phyloP scores from a whole-genome alignment of 805 yeast species.

The Wickerhamomyces xylosicus region DNA sequence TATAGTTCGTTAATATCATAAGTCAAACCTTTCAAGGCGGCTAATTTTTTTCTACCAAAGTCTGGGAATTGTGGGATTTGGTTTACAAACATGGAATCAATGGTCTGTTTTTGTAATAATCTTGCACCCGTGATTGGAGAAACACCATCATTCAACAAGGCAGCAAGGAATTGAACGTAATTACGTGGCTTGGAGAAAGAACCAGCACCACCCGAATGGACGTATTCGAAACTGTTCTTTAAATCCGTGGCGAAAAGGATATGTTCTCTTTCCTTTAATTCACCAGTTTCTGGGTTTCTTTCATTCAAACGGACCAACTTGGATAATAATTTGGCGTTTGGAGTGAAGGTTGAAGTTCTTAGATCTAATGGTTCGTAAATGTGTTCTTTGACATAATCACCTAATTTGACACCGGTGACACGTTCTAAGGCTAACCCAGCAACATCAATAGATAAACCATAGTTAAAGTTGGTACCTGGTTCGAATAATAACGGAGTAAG shows the following conservation, averaged over 20 bases:
- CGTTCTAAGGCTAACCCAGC: slow-evolving; percentile 24
- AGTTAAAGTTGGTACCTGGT: slow-evolving; percentile 27
- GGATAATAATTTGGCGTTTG: slow-evolving; percentile 10
- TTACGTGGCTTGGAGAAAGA: slow-evolving; percentile 29
- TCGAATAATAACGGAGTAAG: slow-evolving; percentile 22
- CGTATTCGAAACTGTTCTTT: background rate
- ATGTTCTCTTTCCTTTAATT: slow-evolving; percentile 6
- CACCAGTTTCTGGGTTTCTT: slow-evolving; percentile 12
- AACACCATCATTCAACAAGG: slow-evolving; percentile 31
- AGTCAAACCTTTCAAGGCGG: slow-evolving; percentile 7
- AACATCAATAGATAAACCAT: slow-evolving; percentile 28
- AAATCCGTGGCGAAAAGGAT: slow-evolving; percentile 4
- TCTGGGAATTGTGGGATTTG: slow-evolving; percentile 22
- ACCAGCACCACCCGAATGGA: slow-evolving; percentile 35
- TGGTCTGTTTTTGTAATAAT: slow-evolving; percentile 23
- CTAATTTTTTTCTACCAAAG: slow-evolving; percentile 12
- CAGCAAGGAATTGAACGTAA: slow-evolving; percentile 27
- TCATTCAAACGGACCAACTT: slow-evolving; percentile 16
- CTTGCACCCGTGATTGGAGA: slow-evolving; percentile 24
- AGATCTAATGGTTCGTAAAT: slow-evolving; percentile 23
- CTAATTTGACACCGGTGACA: slow-evolving; percentile 19
- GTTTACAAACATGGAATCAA: slow-evolving; percentile 21
- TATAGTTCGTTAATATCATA: slow-evolving; percentile 13
- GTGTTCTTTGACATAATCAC: slow-evolving; percentile 20
- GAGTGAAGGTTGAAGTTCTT: slow-evolving; percentile 18